Evolutionary conservation across 1,284 basidiomycete genomes (phyloP).

Genomic region (Puccinia triticina): DNA sequence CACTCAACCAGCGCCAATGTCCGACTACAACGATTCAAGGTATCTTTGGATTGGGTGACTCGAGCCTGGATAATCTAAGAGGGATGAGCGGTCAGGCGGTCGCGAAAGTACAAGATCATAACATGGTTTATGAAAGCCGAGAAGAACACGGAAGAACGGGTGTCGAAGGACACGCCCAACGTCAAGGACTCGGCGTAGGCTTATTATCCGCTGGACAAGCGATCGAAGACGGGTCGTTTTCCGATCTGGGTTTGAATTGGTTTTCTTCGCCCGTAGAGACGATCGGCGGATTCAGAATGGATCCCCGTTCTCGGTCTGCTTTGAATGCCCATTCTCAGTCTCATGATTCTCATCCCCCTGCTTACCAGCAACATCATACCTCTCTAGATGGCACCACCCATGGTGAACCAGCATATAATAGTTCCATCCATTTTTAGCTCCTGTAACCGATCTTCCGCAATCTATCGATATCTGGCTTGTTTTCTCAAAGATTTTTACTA

Average conservation of each 20-base stretch:
- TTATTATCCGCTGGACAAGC: background rate
- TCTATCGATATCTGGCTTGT: background rate
- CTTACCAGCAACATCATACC: background rate
- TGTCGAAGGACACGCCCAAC: background rate
- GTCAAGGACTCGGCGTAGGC: background rate
- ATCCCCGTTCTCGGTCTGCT: background rate
- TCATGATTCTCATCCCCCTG: background rate
- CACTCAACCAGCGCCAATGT: background rate
- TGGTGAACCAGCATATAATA: background rate
- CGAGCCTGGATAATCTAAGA: background rate
- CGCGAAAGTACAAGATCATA: background rate
- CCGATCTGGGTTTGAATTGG: slow-evolving; percentile 4
- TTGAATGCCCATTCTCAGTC: background rate
- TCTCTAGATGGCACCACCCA: background rate
- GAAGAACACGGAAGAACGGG: background rate
- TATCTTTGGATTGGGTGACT: slow-evolving; percentile 17
- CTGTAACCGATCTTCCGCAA: no score
- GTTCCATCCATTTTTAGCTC: background rate
- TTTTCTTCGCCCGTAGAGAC: background rate
- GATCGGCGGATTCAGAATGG: background rate
- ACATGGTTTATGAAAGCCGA: background rate
- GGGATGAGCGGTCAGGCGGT: background rate
- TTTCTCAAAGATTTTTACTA: no score
- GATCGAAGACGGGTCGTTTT: background rate
- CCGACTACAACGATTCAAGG: slow-evolving; percentile 9